A percentile compares a stretch with the other conserved stretches of the same genome.
phyloP scores from a whole-genome alignment of 2,329 filamentous ascomycete genomes.

The Calycina herbarum region DNA sequence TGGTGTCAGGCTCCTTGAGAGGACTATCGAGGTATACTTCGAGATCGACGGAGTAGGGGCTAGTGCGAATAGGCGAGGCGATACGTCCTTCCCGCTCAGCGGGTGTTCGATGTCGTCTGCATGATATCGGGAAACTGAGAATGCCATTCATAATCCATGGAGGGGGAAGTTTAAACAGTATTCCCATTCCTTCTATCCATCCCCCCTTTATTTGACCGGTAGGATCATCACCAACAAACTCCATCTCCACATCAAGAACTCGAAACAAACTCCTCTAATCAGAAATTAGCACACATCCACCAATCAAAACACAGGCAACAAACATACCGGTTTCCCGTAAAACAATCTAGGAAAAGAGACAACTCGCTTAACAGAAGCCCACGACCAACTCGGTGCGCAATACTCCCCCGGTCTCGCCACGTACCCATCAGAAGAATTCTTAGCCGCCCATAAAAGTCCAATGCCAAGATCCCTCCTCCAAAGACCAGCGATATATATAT shows the following conservation, averaged over 20 bases:
- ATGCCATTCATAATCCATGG: too few species aligned
- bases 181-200: not conserved
- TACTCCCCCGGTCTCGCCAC: not conserved
- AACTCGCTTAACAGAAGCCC: not conserved
- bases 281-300: too few species aligned
- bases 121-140: too few species aligned
- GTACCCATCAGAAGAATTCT: too few species aligned
- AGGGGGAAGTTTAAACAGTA: too few species aligned
- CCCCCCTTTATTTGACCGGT: not conserved
- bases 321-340: not conserved
- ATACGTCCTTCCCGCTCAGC: too few species aligned
- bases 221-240: not conserved
- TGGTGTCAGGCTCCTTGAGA: too few species aligned
- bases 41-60: too few species aligned
- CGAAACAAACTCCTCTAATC: not conserved
- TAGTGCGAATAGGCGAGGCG: too few species aligned
- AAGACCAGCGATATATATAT: not conserved
- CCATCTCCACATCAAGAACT: not conserved
- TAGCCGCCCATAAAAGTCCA: not conserved
- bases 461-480: not conserved
- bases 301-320: too few species aligned
- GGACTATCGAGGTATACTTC: too few species aligned
- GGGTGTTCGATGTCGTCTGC: too few species aligned
- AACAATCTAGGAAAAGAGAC: not conserved
- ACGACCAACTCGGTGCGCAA: conserved; percentile 6